Evolutionary conservation across 805 yeast genomes (phyloP).

Genomic region (Metschnikowia aberdeeniae): DNA sequence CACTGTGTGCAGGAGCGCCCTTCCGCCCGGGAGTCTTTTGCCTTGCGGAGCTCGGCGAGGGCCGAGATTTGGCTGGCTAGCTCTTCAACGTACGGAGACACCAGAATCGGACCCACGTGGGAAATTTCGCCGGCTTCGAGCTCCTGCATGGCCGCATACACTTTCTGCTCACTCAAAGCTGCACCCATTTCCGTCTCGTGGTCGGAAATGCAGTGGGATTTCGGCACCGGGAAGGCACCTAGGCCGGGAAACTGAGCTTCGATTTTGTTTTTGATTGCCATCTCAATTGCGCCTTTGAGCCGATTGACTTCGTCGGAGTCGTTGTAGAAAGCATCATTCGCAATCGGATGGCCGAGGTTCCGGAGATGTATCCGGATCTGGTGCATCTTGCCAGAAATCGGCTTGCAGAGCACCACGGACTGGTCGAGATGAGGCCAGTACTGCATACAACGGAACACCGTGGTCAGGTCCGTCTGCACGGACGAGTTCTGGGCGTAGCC

Average conservation of each 20-base stretch:
- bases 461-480: slow-evolving; percentile 29
- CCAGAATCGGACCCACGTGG: no score
- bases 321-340: slow-evolving; percentile 14
- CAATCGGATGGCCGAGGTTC: slow-evolving; percentile 32
- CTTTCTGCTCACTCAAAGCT: not conserved
- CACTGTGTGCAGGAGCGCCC: slow-evolving; percentile 6
- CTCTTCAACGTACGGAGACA: not conserved
- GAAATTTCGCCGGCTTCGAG: not conserved
- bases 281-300: slow-evolving; percentile 8
- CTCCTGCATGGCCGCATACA: not conserved
- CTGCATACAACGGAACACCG: slow-evolving; percentile 28
- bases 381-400: slow-evolving; percentile 53
- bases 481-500: slow-evolving; percentile 15
- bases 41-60: not conserved
- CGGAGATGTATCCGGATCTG: slow-evolving; percentile 55
- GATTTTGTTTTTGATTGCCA: slow-evolving; percentile 4
- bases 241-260: not conserved
- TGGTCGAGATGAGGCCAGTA: slow-evolving; percentile 28
- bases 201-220: not conserved
- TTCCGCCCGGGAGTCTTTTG: not conserved
- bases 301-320: slow-evolving; percentile 4
- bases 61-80: not conserved
- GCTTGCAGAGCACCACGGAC: slow-evolving; percentile 46
- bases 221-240: not conserved
- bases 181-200: not conserved